Evolutionary conservation across 2,329 filamentous ascomycete genomes (phyloP), one percentile per base, ranked within the genome.

Genomic region (Epichloe gansuensis): DNA sequence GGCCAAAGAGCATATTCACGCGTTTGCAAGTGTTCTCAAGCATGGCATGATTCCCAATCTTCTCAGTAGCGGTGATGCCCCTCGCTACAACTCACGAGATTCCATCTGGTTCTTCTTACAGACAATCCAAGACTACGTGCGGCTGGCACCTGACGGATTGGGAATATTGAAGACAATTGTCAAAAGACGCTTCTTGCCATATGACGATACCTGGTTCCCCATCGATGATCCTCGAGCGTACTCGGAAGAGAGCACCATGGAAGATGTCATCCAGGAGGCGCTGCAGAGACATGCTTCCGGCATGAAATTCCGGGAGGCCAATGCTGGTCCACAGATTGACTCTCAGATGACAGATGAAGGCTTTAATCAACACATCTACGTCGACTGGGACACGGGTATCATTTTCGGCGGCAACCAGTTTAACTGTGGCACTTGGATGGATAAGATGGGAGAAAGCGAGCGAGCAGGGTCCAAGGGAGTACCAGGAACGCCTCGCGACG

Each of bases 341-440:
- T 84, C 80, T 59, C 91, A 98, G 68, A 98, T 98, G 93, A 87
- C 80, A 57, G 78, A 87, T 4, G 84, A 89, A 61, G 93, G 93
- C 0, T 98, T 98, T 74, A 82, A 96, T 63, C 88, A 95, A 57
- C 83, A 93, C 54, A 85, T 97, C 59, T 80, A 86, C 54, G 87
- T 95, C 11, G 91, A 98, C 65, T 97, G 91, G 91, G 93, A 82
- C 5, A 71, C 65, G 2, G 94, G 93, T 23, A 79, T 98, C 56
- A 84, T 98, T 53, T 95, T 94, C 62, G 93, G 94, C 52, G 93
- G 94, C 36, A 97, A 88, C 63, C 90, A 96, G 64, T 77, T 73
- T 69, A 98, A 98, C 68, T 98, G 94, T 61, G 93, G 93, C 50
- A 98, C 93, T 1, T 98, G 93, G 93, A 96, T 96, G 89, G 93